Base-by-base conservation (phyloP, 495 filamentous ascomycete genomes). In the Penicillium pulvis region DNA sequence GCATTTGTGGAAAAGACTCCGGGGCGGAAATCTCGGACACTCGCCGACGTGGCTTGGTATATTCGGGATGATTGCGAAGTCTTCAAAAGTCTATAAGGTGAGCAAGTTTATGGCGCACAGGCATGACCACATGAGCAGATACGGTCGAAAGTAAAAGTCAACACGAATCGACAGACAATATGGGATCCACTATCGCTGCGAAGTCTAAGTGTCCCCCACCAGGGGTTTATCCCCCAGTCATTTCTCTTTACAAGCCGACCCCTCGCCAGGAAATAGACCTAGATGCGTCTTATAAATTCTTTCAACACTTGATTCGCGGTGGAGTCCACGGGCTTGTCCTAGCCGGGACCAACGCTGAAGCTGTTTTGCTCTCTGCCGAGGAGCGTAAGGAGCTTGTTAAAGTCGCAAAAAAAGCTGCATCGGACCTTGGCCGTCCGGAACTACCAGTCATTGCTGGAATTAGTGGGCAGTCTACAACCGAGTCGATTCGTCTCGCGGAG, bases 401-500 rank as follows among this genome's bases (percentile, higher is more conserved):
- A 36, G 67, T 73, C 20, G 81, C 83, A 1, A 78, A 83, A 31
- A 62, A 75, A 39, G 72, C 77, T n/a, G 75, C 77, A 11, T 69
- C 67, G 2, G 83, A 83, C 26, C 85, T 88, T 8, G 87, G 87
- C 53, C 88, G 85, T 73, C 65, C 72, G 0, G 44, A 60, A 0
- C 79, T 78, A 55, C 80, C 81, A 16, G 63, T 87, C 46, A 83
- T 87, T 70, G 84, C 81, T 5, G 85, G 85, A 19, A 78, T 81
- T 26, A 76, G 82, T 31, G 84, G 81, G 0, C 85, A 88, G 59
- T 85, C 82, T 1, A 85, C 80, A 9, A 74, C 73, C 49, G 83
- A 88, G 67, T 89, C 88, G 6, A 78, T 91, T 54, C 79, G 84
- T 57, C 75, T 90, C 4, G 85, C 82, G 70, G 81, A 62, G 26